phyloP scores from a whole-genome alignment of 306 rosid genomes.

The Pachyrhizus erosus region DNA sequence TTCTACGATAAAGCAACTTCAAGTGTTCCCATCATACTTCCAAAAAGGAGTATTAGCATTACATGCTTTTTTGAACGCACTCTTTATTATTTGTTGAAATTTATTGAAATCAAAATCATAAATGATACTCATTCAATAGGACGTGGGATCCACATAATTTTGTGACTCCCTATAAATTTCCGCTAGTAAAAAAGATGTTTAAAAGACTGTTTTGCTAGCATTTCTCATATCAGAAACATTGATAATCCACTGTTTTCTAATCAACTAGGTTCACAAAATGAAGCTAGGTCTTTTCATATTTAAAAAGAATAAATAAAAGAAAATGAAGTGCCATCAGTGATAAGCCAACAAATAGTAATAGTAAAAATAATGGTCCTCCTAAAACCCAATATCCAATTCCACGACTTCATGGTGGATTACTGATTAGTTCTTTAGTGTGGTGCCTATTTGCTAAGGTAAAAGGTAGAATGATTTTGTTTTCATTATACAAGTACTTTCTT shows the following conservation, averaged over 20 bases:
- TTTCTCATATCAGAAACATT: not conserved
- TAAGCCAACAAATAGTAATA: not conserved
- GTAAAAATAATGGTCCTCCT: too few species aligned
- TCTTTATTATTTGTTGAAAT: too few species aligned
- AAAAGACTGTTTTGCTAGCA: not conserved
- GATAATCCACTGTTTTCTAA: not conserved
- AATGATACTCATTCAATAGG: too few species aligned
- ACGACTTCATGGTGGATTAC: not conserved
- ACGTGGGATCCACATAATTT: too few species aligned
- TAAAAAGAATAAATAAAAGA: not conserved
- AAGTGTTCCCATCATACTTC: too few species aligned
- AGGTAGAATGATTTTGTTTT: constrained; percentile 26
- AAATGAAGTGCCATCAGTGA: not conserved
- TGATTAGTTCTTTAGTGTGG: not conserved
- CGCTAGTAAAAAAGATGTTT: not conserved
- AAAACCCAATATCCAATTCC: too few species aligned
- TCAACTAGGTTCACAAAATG: not conserved
- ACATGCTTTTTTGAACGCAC: too few species aligned
- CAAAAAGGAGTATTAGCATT: too few species aligned
- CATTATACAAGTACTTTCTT: not conserved
- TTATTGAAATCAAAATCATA: too few species aligned
- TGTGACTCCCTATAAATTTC: not conserved
- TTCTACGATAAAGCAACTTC: too few species aligned
- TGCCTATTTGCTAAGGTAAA: not conserved
- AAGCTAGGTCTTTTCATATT: not conserved